These are phyloP conservation scores for Botryotinia globosa DNA, from an alignment of 2,329 filamentous ascomycete species.

Conservation along the genomic window DNA sequence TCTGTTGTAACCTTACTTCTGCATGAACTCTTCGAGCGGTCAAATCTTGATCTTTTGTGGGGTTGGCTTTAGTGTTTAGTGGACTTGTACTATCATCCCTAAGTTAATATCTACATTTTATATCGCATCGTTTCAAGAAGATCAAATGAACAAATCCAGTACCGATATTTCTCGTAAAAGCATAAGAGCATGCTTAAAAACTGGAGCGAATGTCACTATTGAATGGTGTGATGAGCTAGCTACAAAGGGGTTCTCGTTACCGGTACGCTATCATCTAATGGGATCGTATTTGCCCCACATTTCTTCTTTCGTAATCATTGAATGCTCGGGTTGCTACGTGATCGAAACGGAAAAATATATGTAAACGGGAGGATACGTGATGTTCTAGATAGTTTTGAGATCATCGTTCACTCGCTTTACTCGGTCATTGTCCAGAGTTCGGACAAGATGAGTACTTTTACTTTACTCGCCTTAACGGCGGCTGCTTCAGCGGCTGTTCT, in stretches of 20 bases:
- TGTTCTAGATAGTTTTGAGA: not conserved
- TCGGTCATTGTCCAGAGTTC: not conserved
- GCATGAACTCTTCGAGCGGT: not conserved
- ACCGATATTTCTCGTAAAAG: not conserved
- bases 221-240: not conserved
- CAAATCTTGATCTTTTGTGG: not conserved
- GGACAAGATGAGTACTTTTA: not conserved
- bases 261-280: constrained; percentile 2
- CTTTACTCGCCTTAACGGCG: not conserved
- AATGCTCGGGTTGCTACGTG: not conserved
- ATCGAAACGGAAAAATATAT: not conserved
- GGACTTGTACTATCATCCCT: not conserved
- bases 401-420: not conserved
- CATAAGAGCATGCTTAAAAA: no score
- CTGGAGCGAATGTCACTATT: not conserved
- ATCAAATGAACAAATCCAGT: not conserved
- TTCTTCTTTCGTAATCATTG: not conserved
- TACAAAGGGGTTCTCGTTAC: not conserved
- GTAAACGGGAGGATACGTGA: not conserved
- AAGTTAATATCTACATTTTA: not conserved
- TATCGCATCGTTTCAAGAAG: not conserved
- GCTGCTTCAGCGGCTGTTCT: constrained; percentile 6
- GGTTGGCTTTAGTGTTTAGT: not conserved
- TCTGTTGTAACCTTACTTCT: not conserved
- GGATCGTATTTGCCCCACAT: not conserved